Percentiles rank a stretch among this genome's conserved stretches.
These are phyloP conservation scores for Oryza glumipatula DNA, from an alignment of 176 grass and related monocot genomes.

Conservation along the genomic window DNA sequence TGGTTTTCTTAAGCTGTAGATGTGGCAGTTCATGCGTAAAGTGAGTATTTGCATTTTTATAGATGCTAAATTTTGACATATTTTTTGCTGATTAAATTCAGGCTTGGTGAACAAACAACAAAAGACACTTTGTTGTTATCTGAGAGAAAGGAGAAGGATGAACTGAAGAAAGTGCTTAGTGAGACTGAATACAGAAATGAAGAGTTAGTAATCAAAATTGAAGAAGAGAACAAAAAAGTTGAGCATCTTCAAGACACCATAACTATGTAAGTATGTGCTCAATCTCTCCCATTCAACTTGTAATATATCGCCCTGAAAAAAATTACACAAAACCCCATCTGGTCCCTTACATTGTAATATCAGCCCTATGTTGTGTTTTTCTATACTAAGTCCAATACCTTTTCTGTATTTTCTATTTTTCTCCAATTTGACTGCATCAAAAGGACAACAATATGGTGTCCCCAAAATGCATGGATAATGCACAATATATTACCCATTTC, in stretches of 20 bases:
- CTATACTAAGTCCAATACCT: not conserved
- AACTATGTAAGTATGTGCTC: conserved; percentile 33
- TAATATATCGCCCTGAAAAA: conserved; percentile 15
- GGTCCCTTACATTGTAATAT: not conserved
- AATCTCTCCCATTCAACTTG: not conserved
- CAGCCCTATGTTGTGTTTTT: not conserved
- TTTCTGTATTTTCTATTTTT: conserved; percentile 4
- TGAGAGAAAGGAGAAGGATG: conserved; percentile 61
- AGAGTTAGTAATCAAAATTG: conserved; percentile 43
- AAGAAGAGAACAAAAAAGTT: conserved; percentile 53
- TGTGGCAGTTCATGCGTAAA: conserved; percentile 17
- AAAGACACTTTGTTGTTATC: conserved; percentile 51
- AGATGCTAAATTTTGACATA: conserved; percentile 21
- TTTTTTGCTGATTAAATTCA: conserved; percentile 34
- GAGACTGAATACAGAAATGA: conserved; percentile 53
- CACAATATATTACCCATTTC: not conserved
- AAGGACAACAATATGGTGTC: not conserved
- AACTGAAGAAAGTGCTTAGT: conserved; percentile 51
- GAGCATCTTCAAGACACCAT: conserved; percentile 57
- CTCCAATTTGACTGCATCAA: not conserved
- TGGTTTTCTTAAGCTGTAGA: conserved; percentile 13
- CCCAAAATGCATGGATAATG: not conserved
- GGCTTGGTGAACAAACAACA: conserved; percentile 52
- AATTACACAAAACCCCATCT: conserved; percentile 14
- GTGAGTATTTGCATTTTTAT: conserved; percentile 22